Evolutionary conservation across 331 rosid species (phyloP), one percentile per base, ranked within the genome.

Genomic region (Quercus tomentella): DNA sequence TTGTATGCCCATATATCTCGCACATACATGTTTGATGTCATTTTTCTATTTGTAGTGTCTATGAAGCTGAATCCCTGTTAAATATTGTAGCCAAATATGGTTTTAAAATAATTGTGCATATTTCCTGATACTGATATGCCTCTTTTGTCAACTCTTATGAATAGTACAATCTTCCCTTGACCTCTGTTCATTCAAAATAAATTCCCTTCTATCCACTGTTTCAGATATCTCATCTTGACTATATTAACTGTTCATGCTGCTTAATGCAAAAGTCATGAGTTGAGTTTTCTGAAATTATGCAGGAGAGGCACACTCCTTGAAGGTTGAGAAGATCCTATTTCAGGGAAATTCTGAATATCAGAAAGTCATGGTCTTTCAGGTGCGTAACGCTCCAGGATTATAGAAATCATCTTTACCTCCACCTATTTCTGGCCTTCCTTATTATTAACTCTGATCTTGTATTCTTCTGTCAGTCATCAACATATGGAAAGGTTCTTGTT

Each of bases 221-320:
- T 49, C 4, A 49, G 16, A 3, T 49, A 14, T 49, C 54, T 49
- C 54, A 14, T 49, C 54, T 49, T 1, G 0, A 49, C 54, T 49
- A 49, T 77, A 61, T 31, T 15, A 66, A 25, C 55, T 30, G 11
- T 28, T 6, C 37, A 8, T 54, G 41, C 12, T 14, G 26, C 61
- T 16, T 17, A 17, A 28, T 72, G 18, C 58, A 57, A 25, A 72
- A 51, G 20, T 21, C 58, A 16, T 56, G 72, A 60, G 35, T 67
- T 76, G 80, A 56, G 77, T 33, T 73, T 70, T 74, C 72, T 75
- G 25, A 80, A 10, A 60, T 85, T 55, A 49, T 84, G 79, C 86
- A 96, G 99, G 99, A 60, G 99, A 96, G 89, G 99, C 99, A 4
- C 99, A 96, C 83, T 96, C 99, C 73, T 92, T 96, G 91, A 96